Conservation (phyloP, 2,329 filamentous ascomycete species). For the Amauroascus verrucosus region DNA sequence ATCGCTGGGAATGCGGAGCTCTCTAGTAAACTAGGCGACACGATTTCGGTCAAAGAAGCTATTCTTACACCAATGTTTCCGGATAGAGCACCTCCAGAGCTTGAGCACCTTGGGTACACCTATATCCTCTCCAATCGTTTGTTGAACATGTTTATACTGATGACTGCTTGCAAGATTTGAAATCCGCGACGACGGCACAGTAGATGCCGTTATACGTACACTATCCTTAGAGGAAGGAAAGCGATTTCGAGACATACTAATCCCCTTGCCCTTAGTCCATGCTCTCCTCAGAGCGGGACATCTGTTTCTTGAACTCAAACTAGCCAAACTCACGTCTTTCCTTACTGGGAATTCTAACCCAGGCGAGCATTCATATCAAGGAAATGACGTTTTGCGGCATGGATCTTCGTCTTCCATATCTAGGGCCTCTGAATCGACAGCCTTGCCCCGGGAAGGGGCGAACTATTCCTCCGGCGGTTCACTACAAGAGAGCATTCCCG, state of each 20-base stretch:
- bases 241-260: constrained; percentile 12
- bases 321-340: not conserved
- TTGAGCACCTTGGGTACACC: constrained; percentile 14
- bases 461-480: not conserved
- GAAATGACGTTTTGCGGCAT: not conserved
- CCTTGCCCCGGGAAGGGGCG: not conserved
- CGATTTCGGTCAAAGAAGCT: not conserved
- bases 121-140: not conserved
- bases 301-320: constrained; percentile 2
- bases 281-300: constrained; percentile 1
- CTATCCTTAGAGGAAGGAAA: constrained; percentile 13
- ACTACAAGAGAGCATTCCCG: constrained; percentile 1
- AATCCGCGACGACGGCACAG: constrained; percentile 10
- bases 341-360: not conserved
- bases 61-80: constrained; percentile 10
- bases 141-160: not conserved
- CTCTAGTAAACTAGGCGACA: not conserved
- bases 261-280: not conserved
- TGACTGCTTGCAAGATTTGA: constrained; percentile 6
- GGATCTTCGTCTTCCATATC: not conserved
- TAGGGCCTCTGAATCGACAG: not conserved
- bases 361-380: not conserved
- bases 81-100: constrained; percentile 7
- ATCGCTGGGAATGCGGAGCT: not conserved
- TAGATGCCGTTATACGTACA: constrained; percentile 4